Base-by-base conservation (phyloP, 768 basidiomycete species). In the Naganishia antarctica region DNA sequence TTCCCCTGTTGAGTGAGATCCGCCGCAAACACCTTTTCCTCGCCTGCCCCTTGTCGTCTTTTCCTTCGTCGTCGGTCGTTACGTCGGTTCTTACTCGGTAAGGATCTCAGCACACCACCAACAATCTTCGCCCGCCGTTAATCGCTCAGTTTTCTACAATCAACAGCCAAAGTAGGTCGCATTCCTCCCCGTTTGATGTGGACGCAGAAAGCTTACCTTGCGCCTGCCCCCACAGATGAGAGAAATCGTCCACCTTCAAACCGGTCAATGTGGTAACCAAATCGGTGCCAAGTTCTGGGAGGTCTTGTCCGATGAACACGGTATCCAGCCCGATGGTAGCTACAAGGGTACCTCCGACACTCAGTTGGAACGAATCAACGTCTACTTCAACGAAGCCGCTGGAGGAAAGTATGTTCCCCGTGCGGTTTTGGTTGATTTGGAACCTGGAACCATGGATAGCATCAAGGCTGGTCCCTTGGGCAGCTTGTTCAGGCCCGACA, bases 241-340 rank as follows among this genome's bases (percentile, higher is more conserved):
- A 83, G 93, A 98, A 87, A 97, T 98, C 81, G 93, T 98, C 79
- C 94, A 98, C 82, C 86, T 98, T 76, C 94, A 98, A 80, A 97
- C 94, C 69, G 94, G 94, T 82, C 94, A 96, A 86, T 98, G 94
- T 79, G 94, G 94, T 84, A 98, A 98, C 89, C 93, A 98, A 84
- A 94, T 96, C 79, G 93, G 93, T 72, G 73, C 76, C 71, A 79
- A 79, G 69, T 80, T 80, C 78, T 80, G 79, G 78, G 65, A 70
- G 74, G 66, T 67, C 25, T 46, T 61, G 32, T 61, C 47, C 40
- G 65, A 60, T 23, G 65, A 98, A 83, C 94, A 98, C 79, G 91
- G 91, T 76, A 92, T 97, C 78, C 90, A 87, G 79, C 83, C 82
- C 78, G 91, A 93, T 82, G 91, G 93, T 81, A 73, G 73, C 67